Evolutionary conservation across 2,329 filamentous ascomycete species (phyloP).

Genomic region (Pseudogymnoascus sp.): DNA sequence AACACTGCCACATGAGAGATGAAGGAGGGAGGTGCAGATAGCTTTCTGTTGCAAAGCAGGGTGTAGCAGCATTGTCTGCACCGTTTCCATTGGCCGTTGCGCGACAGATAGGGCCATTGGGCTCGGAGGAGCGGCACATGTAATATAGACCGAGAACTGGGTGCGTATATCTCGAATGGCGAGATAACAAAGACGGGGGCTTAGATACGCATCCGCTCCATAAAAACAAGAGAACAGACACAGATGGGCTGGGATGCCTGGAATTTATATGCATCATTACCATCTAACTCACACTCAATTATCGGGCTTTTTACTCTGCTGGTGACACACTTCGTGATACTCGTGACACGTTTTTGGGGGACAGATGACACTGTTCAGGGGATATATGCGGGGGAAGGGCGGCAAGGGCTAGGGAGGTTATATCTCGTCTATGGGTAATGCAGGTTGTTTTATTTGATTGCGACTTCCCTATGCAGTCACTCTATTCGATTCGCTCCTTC

Average conservation of each 20-base stretch:
- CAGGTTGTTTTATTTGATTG: neutral
- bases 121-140: neutral
- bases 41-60: neutral
- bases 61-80: neutral
- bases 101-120: neutral
- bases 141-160: neutral
- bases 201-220: neutral
- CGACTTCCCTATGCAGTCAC: neutral
- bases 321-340: neutral
- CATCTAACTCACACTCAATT: neutral
- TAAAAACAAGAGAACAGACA: neutral
- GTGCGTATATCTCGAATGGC: neutral
- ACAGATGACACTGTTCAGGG: neutral
- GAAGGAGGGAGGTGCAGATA: neutral
- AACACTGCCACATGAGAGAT: neutral
- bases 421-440: neutral
- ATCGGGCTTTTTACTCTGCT: neutral
- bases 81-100: neutral
- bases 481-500: neutral
- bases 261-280: neutral
- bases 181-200: neutral
- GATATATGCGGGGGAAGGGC: neutral
- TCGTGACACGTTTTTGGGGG: neutral
- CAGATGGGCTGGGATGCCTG: slow-evolving; percentile 3
- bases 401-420: neutral